phyloP scores from a whole-genome alignment of 495 filamentous ascomycete species.

The Glutinoglossum americanum region DNA sequence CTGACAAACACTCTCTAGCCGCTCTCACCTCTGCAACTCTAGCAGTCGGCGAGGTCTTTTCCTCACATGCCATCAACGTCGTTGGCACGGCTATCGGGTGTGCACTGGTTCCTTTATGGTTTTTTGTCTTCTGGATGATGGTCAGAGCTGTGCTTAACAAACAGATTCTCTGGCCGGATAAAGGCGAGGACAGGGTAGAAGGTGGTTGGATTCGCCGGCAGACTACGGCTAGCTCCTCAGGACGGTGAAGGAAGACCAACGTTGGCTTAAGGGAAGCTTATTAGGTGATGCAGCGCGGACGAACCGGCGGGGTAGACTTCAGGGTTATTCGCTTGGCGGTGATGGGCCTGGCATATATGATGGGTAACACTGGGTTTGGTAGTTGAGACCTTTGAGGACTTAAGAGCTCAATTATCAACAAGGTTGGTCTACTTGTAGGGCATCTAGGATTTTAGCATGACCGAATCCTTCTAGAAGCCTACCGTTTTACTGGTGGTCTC shows the following conservation, averaged over 20 bases:
- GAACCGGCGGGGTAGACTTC: no score
- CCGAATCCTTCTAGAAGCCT: no score
- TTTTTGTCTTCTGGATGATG: slow-evolving; percentile 50
- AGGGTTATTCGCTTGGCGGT: no score
- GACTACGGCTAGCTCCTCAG: not conserved
- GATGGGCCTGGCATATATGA: no score
- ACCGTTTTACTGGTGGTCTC: no score
- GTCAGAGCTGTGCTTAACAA: slow-evolving; percentile 37
- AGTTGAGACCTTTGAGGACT: no score
- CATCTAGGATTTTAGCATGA: no score
- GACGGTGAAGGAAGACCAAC: not conserved
- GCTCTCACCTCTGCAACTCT: slow-evolving; percentile 41
- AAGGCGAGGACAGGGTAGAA: slow-evolving; percentile 37
- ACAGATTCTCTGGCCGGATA: slow-evolving; percentile 53
- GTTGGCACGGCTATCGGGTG: slow-evolving; percentile 43
- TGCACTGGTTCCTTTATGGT: slow-evolving; percentile 43
- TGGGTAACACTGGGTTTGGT: no score
- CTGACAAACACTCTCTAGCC: not conserved
- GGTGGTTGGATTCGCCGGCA: not conserved
- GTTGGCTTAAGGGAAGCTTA: not conserved
- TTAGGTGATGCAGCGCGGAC: no score
- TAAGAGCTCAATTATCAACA: no score
- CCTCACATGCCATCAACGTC: slow-evolving; percentile 36
- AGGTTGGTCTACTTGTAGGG: no score
- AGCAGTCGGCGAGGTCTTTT: slow-evolving; percentile 43